Evolutionary conservation across 2,329 filamentous ascomycete genomes (phyloP), one percentile per base, ranked within the genome.

Genomic region (Beauveria pseudobassiana): DNA sequence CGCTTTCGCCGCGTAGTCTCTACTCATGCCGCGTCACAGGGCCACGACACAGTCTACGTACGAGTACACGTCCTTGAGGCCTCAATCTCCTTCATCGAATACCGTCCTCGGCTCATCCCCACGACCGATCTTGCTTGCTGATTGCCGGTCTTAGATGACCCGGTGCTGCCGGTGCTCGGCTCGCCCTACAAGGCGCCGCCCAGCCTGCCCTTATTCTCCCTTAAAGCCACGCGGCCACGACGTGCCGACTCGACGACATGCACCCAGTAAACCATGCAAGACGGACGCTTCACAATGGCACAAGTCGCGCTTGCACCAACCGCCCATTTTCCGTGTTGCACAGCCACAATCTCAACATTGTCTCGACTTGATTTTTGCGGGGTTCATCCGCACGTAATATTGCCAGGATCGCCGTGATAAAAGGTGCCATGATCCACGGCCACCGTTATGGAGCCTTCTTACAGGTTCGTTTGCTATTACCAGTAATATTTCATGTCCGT

Each of bases 1-100:
- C 34, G 18, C 20, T 18, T 10, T 16, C 43, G 46, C 48, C 58
- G 40, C 58, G 58, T 60, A 49, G 24, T 53, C 40, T 34, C 14
- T 34, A 26, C 28, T 20, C 30, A 42, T 20, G 58, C 60, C 60
- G 60, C 60, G 60, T 62, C 60, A 62, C 60, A 53, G 14, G 28
- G 38, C 60, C 46, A 62, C 60, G 60, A 56, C 30, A 38, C 26
- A 26, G 53, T 26, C 53, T 38, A 62, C 60, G 60, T 54, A 62
- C 53, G 26, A 52, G 51, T 53, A 22, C 22, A 61, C 59, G 59
- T 61, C 24, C n/a, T 52, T 22, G 34, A 12, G 34, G 34, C 34
- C 5, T 40, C 14, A 4, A 14, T 12, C 16, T 26, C 0, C 12
- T 28, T 24, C 16, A 28, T 50, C 34, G 30, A 49, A 38, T 49